These are phyloP conservation scores for Aureobasidium sp. DNA, from an alignment of 2,329 filamentous ascomycete species.

Conservation along the genomic window DNA sequence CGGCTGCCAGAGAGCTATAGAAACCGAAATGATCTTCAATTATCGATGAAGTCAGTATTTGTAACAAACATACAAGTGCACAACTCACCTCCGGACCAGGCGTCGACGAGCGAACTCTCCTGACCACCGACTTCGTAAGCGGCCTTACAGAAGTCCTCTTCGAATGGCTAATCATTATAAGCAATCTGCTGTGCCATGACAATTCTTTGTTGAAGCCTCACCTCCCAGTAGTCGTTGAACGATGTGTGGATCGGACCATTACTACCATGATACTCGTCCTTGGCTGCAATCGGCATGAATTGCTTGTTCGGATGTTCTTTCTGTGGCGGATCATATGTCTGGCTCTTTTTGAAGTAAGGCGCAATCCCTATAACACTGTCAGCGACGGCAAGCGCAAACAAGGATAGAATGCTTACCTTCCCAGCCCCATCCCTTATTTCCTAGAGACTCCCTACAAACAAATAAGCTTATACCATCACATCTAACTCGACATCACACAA, in stretches of 20 bases:
- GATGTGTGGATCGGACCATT: conserved; percentile 33
- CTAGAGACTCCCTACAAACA: not conserved
- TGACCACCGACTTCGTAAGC: conserved; percentile 35
- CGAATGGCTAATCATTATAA: conserved; percentile 30
- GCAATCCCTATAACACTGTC: conserved; percentile 18
- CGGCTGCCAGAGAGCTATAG: conserved; percentile 35
- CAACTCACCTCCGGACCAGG: conserved; percentile 30
- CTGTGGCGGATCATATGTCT: conserved; percentile 31
- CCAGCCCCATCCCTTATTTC: not conserved
- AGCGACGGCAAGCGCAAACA: not conserved
- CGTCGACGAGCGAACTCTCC: conserved; percentile 33
- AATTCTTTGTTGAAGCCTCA: not conserved
- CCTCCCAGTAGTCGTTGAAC: conserved; percentile 39
- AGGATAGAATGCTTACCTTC: not conserved
- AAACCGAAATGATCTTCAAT: conserved; percentile 36
- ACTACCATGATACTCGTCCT: conserved; percentile 31
- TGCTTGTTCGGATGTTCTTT: conserved; percentile 28
- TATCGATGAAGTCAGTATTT: not conserved
- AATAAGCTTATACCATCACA: not conserved
- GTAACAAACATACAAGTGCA: not conserved
- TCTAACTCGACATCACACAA: not conserved
- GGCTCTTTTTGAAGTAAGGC: conserved; percentile 37
- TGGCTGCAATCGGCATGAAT: conserved; percentile 32
- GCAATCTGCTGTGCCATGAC: not conserved
- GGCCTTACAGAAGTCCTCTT: conserved; percentile 40